Base-by-base conservation (phyloP, 805 yeast species). In the Candida pseudoglaebosa region DNA sequence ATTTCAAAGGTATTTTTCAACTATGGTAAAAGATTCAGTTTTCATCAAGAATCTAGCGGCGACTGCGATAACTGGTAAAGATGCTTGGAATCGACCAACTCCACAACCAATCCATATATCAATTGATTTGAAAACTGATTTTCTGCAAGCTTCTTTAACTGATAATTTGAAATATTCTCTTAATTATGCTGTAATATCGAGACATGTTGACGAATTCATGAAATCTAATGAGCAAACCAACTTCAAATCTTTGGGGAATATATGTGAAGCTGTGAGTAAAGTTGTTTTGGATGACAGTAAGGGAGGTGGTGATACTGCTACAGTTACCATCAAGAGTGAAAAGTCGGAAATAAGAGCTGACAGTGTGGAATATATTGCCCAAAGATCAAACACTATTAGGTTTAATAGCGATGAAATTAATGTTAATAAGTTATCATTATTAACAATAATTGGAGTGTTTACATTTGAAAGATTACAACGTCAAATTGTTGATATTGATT, bases 391-490 rank as follows among this genome's bases (percentile, higher is more conserved):
- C 29, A 30, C 32, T 6, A 43, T 46, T 3, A 34, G 21, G n/a
- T 38, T 37, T 17, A 34, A 21, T 1, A 39, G 53, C 2, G 68
- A 59, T 39, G 36, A 47, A 19, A 52, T 65, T 16, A 53, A 50
- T 7, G 75, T 87, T 28, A 63, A 68, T 4, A 72, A 75, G 4
- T 59, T 90, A 26, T 69, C 71, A 35, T 60, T 87, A 13, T 69
- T 82, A 36, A 82, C 96, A 0, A 69, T 90, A n/a, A 84, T 93
- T 48, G 99, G 99, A 4, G 93, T 93, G 5, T 91, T 89, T 65
- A 83, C 89, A 1, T 86, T 89, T 62, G 99, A 93, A 57, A 70
- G 99, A 42, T 59, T 82, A 16, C 82, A 83, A 52, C 80, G 76
- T 48, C 99, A 93, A 62, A 80, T 80, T 33, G 86, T 93, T 5